phyloP scores from a whole-genome alignment of 345 rosid species.

The Litchi chinensis region DNA sequence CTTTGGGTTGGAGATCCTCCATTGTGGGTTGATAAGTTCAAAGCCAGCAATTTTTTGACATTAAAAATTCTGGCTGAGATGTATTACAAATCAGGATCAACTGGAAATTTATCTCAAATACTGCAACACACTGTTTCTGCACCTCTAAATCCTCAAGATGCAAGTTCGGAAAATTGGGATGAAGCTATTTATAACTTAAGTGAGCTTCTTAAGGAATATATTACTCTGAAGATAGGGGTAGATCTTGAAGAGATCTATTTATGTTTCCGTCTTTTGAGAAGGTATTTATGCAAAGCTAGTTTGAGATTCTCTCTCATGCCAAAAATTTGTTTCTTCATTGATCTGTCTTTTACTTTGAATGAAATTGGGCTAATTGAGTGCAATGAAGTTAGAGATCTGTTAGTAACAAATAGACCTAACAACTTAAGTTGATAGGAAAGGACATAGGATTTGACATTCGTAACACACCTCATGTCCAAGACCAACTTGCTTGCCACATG shows the following conservation, averaged over 20 bases:
- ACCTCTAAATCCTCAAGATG: constrained; percentile 35
- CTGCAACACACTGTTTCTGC: constrained; percentile 51
- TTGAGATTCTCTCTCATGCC: neutral
- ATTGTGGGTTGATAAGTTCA: constrained; percentile 66
- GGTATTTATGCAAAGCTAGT: constrained; percentile 39
- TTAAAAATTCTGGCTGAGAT: constrained; percentile 57
- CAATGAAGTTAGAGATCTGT: neutral
- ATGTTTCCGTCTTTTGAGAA: constrained; percentile 71
- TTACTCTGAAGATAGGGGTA: constrained; percentile 59
- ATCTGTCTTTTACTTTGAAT: neutral
- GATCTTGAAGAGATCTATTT: constrained; percentile 85
- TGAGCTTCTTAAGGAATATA: constrained; percentile 69
- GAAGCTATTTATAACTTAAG: constrained; percentile 49
- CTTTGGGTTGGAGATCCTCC: constrained; percentile 88
- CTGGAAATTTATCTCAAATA: constrained; percentile 53
- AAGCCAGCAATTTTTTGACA: constrained; percentile 48
- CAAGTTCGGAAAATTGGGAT: constrained; percentile 42
- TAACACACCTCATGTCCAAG: too few species aligned
- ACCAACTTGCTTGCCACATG: too few species aligned
- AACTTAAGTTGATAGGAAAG: too few species aligned
- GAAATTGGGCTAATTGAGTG: neutral
- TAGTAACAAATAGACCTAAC: too few species aligned
- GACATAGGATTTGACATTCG: too few species aligned
- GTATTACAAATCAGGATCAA: constrained; percentile 50
- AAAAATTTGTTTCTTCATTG: neutral